Conservation (phyloP, 129 eudicot genomes). For the Arctium lappa region DNA sequence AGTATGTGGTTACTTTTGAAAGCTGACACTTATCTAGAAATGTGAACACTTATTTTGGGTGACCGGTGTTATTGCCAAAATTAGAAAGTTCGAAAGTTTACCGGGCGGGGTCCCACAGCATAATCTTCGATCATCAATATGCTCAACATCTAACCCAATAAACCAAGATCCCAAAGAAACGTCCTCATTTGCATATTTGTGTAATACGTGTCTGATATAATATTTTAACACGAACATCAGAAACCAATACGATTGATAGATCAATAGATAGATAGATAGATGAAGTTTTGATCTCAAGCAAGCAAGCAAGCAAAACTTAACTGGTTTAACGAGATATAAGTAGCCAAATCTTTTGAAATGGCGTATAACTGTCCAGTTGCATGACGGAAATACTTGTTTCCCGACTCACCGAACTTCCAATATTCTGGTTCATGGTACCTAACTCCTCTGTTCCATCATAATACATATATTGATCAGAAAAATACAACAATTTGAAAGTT, state of each 20-base stretch:
- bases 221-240: conserved; percentile 5
- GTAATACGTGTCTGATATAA: conserved; percentile 64
- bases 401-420: conserved; percentile 93
- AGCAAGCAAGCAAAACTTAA: conserved; percentile 30
- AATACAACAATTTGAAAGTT: background rate
- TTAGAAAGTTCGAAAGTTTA: conserved; percentile 24
- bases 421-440: conserved; percentile 93
- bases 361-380: conserved; percentile 94
- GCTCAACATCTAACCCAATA: conserved; percentile 80
- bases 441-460: conserved; percentile 64
- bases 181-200: conserved; percentile 87
- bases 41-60: background rate
- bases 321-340: conserved; percentile 83
- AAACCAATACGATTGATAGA: background rate
- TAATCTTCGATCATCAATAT: conserved; percentile 80
- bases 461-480: background rate
- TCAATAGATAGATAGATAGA: background rate
- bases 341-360: conserved; percentile 85
- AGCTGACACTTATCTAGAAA: background rate
- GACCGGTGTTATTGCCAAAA: background rate
- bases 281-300: background rate
- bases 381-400: conserved; percentile 93
- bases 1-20: too few relatives aligned
- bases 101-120: conserved; percentile 94
- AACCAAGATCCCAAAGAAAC: conserved; percentile 93